These are phyloP conservation scores for Penicillium egyptiacum DNA, from an alignment of 495 filamentous ascomycete genomes.

Conservation along the genomic window DNA sequence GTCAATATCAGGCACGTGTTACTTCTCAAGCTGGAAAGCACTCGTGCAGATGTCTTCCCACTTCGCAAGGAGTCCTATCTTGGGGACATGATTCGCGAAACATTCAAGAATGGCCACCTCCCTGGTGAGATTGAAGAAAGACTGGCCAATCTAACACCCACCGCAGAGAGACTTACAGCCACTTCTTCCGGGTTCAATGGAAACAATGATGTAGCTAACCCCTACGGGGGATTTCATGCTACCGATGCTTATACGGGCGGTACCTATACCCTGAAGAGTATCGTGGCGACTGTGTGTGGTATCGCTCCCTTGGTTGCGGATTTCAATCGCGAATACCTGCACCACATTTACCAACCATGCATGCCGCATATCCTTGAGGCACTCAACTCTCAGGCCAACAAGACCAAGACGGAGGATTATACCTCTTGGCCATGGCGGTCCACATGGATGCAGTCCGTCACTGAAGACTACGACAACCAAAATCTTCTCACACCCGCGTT, in stretches of 20 bases:
- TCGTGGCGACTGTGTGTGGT: slow-evolving; percentile 41
- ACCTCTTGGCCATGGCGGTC: slow-evolving; percentile 31
- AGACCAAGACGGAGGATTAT: slow-evolving; percentile 22
- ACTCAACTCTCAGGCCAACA: slow-evolving; percentile 32
- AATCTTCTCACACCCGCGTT: slow-evolving; percentile 27
- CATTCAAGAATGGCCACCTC: slow-evolving; percentile 23
- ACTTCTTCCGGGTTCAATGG: slow-evolving; percentile 22
- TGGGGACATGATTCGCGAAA: slow-evolving; percentile 27
- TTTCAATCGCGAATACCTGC: slow-evolving; percentile 39
- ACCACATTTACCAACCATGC: slow-evolving; percentile 47
- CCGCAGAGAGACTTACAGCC: slow-evolving; percentile 37
- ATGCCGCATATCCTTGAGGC: slow-evolving; percentile 40
- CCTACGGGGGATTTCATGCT: slow-evolving; percentile 38
- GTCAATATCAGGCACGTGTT: slow-evolving; percentile 41
- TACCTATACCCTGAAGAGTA: slow-evolving; percentile 45
- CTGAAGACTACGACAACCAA: slow-evolving; percentile 28
- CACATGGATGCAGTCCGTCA: slow-evolving; percentile 36
- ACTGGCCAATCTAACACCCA: slow-evolving; percentile 35
- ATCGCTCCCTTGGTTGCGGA: slow-evolving; percentile 42
- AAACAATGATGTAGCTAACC: slow-evolving; percentile 18
- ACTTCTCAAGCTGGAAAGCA: slow-evolving; percentile 44
- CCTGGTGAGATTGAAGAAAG: slow-evolving; percentile 28
- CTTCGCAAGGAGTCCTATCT: slow-evolving; percentile 35
- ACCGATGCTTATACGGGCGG: slow-evolving; percentile 36
- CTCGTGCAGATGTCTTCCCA: slow-evolving; percentile 46